phyloP scores from a whole-genome alignment of 2,329 filamentous ascomycete species.

The Cordyceps javanica region DNA sequence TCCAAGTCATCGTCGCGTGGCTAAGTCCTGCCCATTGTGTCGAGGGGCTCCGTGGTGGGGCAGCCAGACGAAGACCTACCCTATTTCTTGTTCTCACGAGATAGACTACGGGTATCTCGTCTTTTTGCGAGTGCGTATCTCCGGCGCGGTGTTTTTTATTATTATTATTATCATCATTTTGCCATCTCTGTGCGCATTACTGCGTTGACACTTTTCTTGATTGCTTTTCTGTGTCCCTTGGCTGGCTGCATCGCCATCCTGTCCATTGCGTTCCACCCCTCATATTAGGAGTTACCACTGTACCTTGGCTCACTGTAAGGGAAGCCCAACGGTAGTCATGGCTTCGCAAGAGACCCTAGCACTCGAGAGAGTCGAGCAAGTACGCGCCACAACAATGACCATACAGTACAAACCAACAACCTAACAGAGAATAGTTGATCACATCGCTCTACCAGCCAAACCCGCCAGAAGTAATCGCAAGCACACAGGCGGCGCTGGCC shows the following conservation, averaged over 20 bases:
- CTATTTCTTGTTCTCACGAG: not conserved
- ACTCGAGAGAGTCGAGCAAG: conserved; percentile 10
- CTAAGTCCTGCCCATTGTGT: too few relatives aligned
- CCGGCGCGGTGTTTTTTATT: too few relatives aligned
- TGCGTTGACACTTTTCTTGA: too few relatives aligned
- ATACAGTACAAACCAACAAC: too few relatives aligned
- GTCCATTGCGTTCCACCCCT: not conserved
- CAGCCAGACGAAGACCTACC: not conserved
- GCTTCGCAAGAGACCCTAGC: not conserved
- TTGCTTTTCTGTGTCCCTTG: too few relatives aligned
- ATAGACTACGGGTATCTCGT: not conserved
- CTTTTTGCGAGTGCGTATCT: not conserved
- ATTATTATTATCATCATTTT: too few relatives aligned
- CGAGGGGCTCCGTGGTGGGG: not conserved
- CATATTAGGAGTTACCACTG: too few relatives aligned
- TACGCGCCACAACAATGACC: not conserved
- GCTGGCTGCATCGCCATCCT: too few relatives aligned
- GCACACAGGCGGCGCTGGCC: conserved; percentile 68
- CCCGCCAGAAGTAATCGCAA: conserved; percentile 39
- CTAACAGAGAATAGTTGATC: conserved; percentile 33
- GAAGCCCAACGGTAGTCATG: not conserved
- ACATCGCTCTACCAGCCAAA: conserved; percentile 49
- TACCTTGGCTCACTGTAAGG: not conserved
- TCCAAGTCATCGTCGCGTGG: not conserved
- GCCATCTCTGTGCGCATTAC: not conserved